Percentiles rank a stretch among this genome's conserved stretches.
These are phyloP conservation scores for Populus nigra DNA, from an alignment of 345 rosid species.

Conservation along the genomic window DNA sequence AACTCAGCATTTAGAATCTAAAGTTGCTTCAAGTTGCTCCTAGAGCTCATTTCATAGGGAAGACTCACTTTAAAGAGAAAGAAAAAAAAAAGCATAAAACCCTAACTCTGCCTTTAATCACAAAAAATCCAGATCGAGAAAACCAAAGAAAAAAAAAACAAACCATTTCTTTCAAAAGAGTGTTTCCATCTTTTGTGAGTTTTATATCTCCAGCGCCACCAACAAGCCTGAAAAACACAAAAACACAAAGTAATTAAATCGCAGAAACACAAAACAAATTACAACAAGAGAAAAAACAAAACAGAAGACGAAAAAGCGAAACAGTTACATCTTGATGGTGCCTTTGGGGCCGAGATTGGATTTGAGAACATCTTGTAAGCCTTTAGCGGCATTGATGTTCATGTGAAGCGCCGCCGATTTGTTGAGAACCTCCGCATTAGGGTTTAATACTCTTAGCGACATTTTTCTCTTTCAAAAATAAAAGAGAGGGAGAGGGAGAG, in stretches of 20 bases:
- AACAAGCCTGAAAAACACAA: conserved; percentile 60
- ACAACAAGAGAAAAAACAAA: not conserved
- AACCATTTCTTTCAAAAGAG: conserved; percentile 94
- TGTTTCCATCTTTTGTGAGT: conserved; percentile 96
- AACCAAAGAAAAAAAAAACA: conserved; percentile 14
- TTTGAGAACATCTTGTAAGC: conserved; percentile 90
- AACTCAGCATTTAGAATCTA: not conserved
- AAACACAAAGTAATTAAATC: not conserved
- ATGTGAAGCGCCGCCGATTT: conserved; percentile 97
- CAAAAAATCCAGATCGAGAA: conserved; percentile 10
- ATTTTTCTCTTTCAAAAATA: conserved; percentile 33
- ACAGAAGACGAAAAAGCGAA: not conserved
- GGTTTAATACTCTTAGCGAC: conserved; percentile 88
- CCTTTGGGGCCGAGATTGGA: conserved; percentile 97
- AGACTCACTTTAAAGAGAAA: not conserved
- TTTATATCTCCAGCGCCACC: conserved; percentile 98
- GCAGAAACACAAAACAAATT: not conserved
- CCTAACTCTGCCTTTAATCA: not conserved
- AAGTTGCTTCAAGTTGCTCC: not conserved
- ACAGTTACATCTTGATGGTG: conserved; percentile 79
- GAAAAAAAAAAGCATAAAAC: not conserved
- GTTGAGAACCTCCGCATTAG: conserved; percentile 96
- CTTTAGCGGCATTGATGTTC: conserved; percentile 98
- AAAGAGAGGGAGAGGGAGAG: not conserved
- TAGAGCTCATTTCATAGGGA: not conserved